Evolutionary conservation across 257 asterid species (phyloP).

Genomic region (Ajuga chamaepitys): DNA sequence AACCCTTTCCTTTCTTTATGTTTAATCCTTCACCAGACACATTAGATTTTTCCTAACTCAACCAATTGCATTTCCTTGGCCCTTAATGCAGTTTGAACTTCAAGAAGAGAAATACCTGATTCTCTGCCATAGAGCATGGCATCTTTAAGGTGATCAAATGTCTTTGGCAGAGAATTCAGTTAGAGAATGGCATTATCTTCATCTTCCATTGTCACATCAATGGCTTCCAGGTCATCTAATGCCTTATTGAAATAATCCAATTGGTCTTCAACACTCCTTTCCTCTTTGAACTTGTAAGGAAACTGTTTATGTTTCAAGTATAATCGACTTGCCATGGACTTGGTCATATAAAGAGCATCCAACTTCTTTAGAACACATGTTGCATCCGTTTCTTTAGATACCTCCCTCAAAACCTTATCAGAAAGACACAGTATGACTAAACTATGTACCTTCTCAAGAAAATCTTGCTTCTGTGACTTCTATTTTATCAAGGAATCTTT

Average conservation of each 20-base stretch:
- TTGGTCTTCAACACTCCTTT: conserved; percentile 45
- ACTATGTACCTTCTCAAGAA: not conserved
- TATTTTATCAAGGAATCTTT: too few species aligned
- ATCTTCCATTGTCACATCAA: not conserved
- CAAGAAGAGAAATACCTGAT: too few species aligned
- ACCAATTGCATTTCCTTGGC: not conserved
- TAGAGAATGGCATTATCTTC: not conserved
- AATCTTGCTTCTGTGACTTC: too few species aligned
- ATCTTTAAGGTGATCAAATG: too few species aligned
- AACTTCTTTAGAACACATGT: not conserved
- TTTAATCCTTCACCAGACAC: too few species aligned
- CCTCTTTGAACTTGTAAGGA: too few species aligned
- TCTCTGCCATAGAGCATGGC: too few species aligned
- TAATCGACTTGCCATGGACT: too few species aligned
- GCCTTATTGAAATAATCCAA: conserved; percentile 54
- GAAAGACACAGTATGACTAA: not conserved
- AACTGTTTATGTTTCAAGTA: too few species aligned
- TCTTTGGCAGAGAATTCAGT: not conserved
- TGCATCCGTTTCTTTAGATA: too few species aligned
- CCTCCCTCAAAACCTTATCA: not conserved
- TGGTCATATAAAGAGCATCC: conserved; percentile 13
- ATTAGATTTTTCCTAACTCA: not conserved
- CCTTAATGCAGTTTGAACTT: too few species aligned
- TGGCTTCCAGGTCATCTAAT: not conserved
- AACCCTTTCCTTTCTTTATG: too few species aligned